Evolutionary conservation across 2,329 filamentous ascomycete species (phyloP), one percentile per base, ranked within the genome.

Genomic region (Cladophialophora bantiana): DNA sequence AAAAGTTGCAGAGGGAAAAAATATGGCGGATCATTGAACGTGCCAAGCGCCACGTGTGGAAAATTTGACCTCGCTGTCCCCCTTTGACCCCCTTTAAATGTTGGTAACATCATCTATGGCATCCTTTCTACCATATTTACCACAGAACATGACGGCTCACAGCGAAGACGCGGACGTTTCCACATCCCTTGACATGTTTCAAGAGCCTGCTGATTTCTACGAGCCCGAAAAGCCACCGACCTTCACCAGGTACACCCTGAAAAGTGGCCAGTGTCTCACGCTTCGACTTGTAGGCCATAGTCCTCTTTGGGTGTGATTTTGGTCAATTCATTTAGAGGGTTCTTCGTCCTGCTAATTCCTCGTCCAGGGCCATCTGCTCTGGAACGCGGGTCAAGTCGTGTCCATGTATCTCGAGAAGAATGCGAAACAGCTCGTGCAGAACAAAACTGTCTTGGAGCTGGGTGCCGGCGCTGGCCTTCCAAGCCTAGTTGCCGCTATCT

Each of bases 381-480:
- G 94, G 94, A 96, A 97, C 78, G 94, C 92, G 68, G 90, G 90
- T 67, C 90, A 91, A 69, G 88, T 92, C 45, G 85, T 94, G 57
- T 88, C 93, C 15, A 83, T 88, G 72, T 93, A 93, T 79, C 88
- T 97, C 65, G 92, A 97, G 79, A 81, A 86, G 50, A 83, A 88
- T 70, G 84, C 88, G n/a, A 74, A 78, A 7, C 70, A 78, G 1
- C 83, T 92, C 4, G 84, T 96, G n/a, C 75, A 79, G 13, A 84
- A 80, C 70, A 89, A 87, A 75, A 88, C 88, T n/a, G 86, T 97
- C 1, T 86, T 97, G 7, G 94, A 97, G 79, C 87, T 97, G 31
- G 94, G 94, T 56, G 94, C 94, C 2, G 94, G 92, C 13, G 92
- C 92, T 0, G 94, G 93, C 0, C 84, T 97, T 42, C 93, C 93